These are phyloP conservation scores for Saccharomyces uvarum DNA, from an alignment of 1,139 yeast genomes.

Conservation along the genomic window DNA sequence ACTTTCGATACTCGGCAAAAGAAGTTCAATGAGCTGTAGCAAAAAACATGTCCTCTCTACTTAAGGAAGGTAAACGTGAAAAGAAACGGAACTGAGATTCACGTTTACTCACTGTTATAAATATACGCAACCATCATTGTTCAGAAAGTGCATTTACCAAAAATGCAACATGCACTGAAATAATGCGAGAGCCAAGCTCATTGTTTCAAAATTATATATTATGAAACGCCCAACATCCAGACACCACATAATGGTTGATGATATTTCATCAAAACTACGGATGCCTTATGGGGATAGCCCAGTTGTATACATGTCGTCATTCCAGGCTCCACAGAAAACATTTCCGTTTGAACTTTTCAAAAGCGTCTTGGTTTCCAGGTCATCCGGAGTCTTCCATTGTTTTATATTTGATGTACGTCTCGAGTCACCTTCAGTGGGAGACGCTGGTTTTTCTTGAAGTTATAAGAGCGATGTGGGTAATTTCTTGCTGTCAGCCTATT, in stretches of 20 bases:
- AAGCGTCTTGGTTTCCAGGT: too few relatives aligned
- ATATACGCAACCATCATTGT: background rate
- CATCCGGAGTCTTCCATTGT: too few relatives aligned
- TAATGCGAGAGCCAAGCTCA: background rate
- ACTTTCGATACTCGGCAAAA: background rate
- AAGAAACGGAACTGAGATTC: background rate
- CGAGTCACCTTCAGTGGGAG: background rate
- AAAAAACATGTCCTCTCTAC: background rate
- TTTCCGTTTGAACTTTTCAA: background rate
- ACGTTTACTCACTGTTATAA: background rate
- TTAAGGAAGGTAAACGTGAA: background rate
- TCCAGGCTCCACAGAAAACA: background rate
- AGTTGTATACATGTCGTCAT: background rate
- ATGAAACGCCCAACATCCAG: too few relatives aligned
- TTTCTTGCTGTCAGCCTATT: background rate
- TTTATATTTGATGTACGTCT: background rate
- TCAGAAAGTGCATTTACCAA: background rate
- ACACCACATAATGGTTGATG: too few relatives aligned
- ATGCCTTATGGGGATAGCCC: background rate
- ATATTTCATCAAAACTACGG: too few relatives aligned
- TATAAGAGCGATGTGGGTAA: background rate
- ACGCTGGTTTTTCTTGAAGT: background rate
- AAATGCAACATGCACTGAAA: background rate
- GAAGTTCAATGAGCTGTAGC: background rate
- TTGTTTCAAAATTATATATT: too few relatives aligned